A percentile compares a stretch with the other conserved stretches of the same genome.
phyloP scores from a whole-genome alignment of 2,329 filamentous ascomycete genomes.

The Nannizziopsis arthrosporioides region DNA sequence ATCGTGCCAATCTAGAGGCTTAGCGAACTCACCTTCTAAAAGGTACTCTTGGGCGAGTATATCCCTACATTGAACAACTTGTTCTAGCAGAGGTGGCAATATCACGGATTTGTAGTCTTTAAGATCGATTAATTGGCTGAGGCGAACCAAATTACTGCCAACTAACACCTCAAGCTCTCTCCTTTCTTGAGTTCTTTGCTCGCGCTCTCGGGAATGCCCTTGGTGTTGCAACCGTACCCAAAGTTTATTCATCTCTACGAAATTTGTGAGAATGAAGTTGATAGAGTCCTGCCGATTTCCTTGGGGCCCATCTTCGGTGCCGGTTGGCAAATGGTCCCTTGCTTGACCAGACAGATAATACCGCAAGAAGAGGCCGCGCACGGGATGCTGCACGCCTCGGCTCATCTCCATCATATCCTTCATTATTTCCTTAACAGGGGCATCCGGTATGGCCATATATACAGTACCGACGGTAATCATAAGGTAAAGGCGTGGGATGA shows the following conservation, averaged over 20 bases:
- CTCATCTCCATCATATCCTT: slow-evolving; percentile 99
- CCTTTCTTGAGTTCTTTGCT: slow-evolving; percentile 84
- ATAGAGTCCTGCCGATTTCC: slow-evolving; percentile 95
- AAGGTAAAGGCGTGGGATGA: slow-evolving; percentile 87
- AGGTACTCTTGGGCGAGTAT: slow-evolving; percentile 95
- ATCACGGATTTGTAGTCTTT: slow-evolving; percentile 90
- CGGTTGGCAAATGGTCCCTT: slow-evolving; percentile 71
- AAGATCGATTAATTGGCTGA: slow-evolving; percentile 91
- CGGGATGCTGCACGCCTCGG: slow-evolving; percentile 89
- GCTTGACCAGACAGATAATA: slow-evolving; percentile 96
- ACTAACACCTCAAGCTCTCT: slow-evolving; percentile 92
- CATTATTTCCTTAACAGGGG: slow-evolving; percentile 98
- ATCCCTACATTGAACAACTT: slow-evolving; percentile 95
- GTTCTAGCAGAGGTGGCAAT: slow-evolving; percentile 76
- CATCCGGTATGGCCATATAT: slow-evolving; percentile 97
- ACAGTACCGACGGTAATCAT: slow-evolving; percentile 99
- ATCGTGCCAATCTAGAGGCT: no score
- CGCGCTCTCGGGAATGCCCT: slow-evolving; percentile 86
- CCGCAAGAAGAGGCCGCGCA: slow-evolving; percentile 84
- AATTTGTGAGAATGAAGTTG: slow-evolving; percentile 95
- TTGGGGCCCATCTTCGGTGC: slow-evolving; percentile 77
- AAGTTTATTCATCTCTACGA: slow-evolving; percentile 99
- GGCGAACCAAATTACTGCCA: slow-evolving; percentile 85
- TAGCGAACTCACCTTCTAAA: slow-evolving; percentile 51
- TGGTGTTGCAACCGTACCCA: slow-evolving; percentile 98